phyloP scores from a whole-genome alignment of 495 filamentous ascomycete genomes.

The Lasiosphaeria ovina region DNA sequence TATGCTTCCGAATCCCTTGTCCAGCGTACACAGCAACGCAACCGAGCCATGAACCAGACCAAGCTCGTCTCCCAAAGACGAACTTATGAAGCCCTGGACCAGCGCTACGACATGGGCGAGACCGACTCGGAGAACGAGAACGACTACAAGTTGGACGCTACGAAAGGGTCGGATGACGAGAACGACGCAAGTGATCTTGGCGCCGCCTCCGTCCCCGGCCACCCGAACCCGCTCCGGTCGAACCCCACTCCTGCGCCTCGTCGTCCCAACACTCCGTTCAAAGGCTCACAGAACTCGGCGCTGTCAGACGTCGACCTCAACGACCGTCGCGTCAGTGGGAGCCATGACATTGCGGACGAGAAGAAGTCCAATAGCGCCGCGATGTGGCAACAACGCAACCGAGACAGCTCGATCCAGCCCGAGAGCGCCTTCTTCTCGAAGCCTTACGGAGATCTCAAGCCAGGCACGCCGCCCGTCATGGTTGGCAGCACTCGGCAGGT shows the following conservation, averaged over 20 bases:
- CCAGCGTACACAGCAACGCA: conserved; percentile 51
- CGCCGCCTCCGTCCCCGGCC: conserved; percentile 20
- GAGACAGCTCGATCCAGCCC: conserved; percentile 50
- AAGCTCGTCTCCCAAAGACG: conserved; percentile 31
- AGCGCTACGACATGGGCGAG: conserved; percentile 38
- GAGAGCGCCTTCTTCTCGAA: conserved; percentile 52
- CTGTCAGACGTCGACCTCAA: conserved; percentile 45
- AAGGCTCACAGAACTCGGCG: conserved; percentile 28
- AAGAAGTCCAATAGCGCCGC: conserved; percentile 31
- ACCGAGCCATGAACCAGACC: conserved; percentile 39
- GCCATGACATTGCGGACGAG: conserved; percentile 31
- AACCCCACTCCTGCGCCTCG: conserved; percentile 29
- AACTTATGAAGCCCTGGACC: conserved; percentile 50
- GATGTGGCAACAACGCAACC: conserved; percentile 19
- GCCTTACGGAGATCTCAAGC: conserved; percentile 48
- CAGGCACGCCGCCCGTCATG: conserved; percentile 49
- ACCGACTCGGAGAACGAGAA: conserved; percentile 37
- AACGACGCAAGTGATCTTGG: conserved; percentile 23
- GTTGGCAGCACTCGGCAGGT: conserved; percentile 41
- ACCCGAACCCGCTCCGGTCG: conserved; percentile 48
- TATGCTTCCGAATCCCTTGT: conserved; percentile 51
- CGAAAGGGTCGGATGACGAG: conserved; percentile 19
- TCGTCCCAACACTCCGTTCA: conserved; percentile 31
- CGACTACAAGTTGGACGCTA: conserved; percentile 21
- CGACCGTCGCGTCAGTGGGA: conserved; percentile 33